Evolutionary conservation across 176 grass and related monocot genomes (phyloP).

Genomic region (Oryza officinalis): DNA sequence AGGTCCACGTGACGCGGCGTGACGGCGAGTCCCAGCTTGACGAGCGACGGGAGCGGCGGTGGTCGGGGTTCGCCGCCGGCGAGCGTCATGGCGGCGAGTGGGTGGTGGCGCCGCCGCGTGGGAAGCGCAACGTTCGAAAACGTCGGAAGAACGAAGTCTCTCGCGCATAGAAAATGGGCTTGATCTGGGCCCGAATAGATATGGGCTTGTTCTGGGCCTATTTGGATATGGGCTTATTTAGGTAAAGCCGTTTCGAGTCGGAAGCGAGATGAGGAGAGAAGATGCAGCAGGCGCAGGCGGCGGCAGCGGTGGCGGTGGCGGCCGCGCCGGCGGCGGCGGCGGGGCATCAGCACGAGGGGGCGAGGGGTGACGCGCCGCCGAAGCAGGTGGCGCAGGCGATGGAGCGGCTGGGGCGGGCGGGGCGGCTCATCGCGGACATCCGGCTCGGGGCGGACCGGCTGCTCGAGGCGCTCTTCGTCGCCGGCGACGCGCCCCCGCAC

Average conservation of each 20-base stretch:
- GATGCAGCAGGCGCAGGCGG: conserved; percentile 43
- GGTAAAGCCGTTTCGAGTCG: background rate
- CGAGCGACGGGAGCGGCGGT: background rate
- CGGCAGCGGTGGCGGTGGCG: background rate
- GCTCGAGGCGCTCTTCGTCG: conserved; percentile 78
- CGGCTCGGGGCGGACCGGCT: conserved; percentile 83
- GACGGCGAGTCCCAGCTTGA: conserved; percentile 35
- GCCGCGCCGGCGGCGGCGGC: background rate
- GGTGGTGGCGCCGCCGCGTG: background rate
- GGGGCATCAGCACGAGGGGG: background rate
- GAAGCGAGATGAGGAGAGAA: background rate
- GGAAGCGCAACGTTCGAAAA: conserved; percentile 32
- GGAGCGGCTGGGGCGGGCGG: conserved; percentile 74
- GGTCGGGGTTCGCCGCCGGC: conserved; percentile 13
- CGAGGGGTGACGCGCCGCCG: conserved; percentile 68
- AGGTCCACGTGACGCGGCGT: conserved; percentile 25
- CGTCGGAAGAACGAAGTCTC: background rate
- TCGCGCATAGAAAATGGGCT: no score
- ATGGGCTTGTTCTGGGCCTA: background rate
- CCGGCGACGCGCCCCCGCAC: conserved; percentile 43
- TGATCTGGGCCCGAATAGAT: no score
- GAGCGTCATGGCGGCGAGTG: conserved; percentile 19
- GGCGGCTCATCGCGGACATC: conserved; percentile 87
- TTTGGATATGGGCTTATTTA: background rate
- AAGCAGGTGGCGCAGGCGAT: conserved; percentile 98